Percentiles rank a stretch among this genome's conserved stretches.
phyloP scores from a whole-genome alignment of 2,329 filamentous ascomycete genomes.

The Scolecobasidium constrictum region DNA sequence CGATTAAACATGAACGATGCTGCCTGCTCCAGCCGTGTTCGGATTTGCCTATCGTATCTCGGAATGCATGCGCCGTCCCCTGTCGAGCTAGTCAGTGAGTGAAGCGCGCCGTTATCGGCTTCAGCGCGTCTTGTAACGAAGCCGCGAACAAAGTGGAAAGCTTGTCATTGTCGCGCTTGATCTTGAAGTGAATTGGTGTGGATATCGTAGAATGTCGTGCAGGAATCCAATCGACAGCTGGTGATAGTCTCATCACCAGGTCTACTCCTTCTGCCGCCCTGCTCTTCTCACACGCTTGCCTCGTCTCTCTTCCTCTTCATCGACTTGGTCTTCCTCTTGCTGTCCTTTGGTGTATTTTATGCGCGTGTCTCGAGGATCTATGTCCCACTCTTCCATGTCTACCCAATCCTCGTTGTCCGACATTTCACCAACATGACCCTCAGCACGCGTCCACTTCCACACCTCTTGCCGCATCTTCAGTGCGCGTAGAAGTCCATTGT shows the following conservation, averaged over 20 bases:
- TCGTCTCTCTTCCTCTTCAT: slow-evolving; percentile 7
- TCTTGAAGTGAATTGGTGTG: too few species aligned
- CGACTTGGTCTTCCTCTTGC: slow-evolving; percentile 7
- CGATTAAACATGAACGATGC: too few species aligned
- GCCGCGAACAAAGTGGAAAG: too few species aligned
- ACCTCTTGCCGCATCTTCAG: slow-evolving; percentile 63
- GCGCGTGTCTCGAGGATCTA: slow-evolving; percentile 23
- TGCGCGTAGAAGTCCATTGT: slow-evolving; percentile 60
- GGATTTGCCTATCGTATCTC: too few species aligned
- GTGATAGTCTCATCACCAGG: not conserved
- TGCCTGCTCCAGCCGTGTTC: too few species aligned
- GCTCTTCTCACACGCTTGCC: slow-evolving; percentile 3
- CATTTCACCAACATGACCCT: slow-evolving; percentile 67
- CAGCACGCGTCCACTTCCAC: slow-evolving; percentile 65
- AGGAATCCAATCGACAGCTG: too few species aligned
- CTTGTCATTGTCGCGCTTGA: too few species aligned
- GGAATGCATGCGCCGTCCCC: too few species aligned
- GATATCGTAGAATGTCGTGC: too few species aligned
- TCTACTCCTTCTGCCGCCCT: slow-evolving; percentile 4
- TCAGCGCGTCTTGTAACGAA: too few species aligned
- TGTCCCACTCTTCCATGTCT: slow-evolving; percentile 67
- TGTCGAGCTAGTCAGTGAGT: too few species aligned
- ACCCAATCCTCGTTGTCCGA: slow-evolving; percentile 88
- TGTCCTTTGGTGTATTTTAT: slow-evolving; percentile 7
- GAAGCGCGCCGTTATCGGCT: too few species aligned